Base-by-base conservation (phyloP, 495 filamentous ascomycete genomes). In the Aspergillus sclerotiicarbonarius region DNA sequence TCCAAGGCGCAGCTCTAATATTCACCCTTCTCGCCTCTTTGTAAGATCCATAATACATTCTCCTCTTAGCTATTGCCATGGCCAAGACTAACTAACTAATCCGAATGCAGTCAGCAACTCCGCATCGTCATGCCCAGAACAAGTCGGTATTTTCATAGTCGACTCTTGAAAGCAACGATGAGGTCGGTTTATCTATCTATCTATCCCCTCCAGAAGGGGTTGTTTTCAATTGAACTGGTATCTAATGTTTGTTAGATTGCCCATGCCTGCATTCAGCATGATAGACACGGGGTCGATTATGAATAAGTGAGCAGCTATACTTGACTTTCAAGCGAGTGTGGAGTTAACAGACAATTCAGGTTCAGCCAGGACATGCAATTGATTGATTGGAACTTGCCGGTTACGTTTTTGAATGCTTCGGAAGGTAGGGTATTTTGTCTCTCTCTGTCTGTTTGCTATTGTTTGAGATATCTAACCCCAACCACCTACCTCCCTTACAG, bases 71-170 rank as follows among this genome's bases (percentile, higher is more conserved):
- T 8, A 3, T 29, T 9, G n/a, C 6, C 20, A 21, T 20, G 16
- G 9, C 8, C 16, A 47, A 25, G 16, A 47, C 44, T 47, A 6
- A 47, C 6, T 16, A n/a, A n/a, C n/a, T n/a, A n/a, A n/a, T n/a
- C n/a, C 8, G 2, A 10, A 47, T 47, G 7, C 16, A 47, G 44
- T 6, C 44, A 47, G 18, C 44, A 47, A 21, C 44, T 47, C 4
- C 44, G 18, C 44, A 25, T 47, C 44, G 44, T 47, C 18, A 47
- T 47, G 44, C 44, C 44, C 21, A 47, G 16, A 25, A 47, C 44
- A 29, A 47, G 44, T 47, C 44, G 44, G 13, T 47, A 47, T 47
- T 47, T 47, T 47, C 44, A 47, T 47, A 29, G 16, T 25, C 44
- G 18, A 21, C 44, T 47, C 44, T 47, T 47, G 21, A 47, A 47